Percentiles rank a stretch among this genome's conserved stretches.
Conservation (phyloP, 2,329 filamentous ascomycete genomes). For the Cadophora sp. region DNA sequence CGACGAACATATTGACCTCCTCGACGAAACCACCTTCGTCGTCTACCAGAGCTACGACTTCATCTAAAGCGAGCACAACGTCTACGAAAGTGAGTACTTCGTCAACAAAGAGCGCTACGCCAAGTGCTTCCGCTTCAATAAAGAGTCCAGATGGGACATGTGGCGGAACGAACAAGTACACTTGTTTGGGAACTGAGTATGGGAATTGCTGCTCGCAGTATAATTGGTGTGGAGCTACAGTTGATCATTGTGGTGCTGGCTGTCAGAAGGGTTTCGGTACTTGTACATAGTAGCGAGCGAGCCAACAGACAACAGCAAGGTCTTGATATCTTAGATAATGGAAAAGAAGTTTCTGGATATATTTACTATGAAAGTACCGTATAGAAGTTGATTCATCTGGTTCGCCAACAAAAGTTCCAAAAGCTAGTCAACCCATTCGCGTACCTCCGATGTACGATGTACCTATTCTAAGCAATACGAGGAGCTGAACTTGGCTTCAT, state of each 20-base stretch:
- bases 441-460: background rate
- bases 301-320: no score
- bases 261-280: slow-evolving; percentile 37
- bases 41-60: background rate
- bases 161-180: slow-evolving; percentile 22
- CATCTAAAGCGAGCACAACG: slow-evolving; percentile 4
- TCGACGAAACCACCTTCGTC: background rate
- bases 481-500: slow-evolving; percentile 16
- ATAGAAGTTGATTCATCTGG: background rate
- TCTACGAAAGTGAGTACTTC: background rate
- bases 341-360: no score
- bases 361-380: no score
- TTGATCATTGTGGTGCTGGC: slow-evolving; percentile 42
- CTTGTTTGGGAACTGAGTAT: slow-evolving; percentile 35
- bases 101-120: slow-evolving; percentile 13
- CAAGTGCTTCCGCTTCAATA: slow-evolving; percentile 10
- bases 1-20: background rate
- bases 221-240: slow-evolving; percentile 42
- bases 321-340: no score
- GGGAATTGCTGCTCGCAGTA: slow-evolving; percentile 42
- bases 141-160: slow-evolving; percentile 32
- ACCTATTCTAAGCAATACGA: slow-evolving; percentile 11
- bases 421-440: background rate
- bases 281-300: slow-evolving; percentile 12
- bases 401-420: background rate